Conservation (phyloP, 805 yeast genomes). For the Kluyveromyces nonfermentans region DNA sequence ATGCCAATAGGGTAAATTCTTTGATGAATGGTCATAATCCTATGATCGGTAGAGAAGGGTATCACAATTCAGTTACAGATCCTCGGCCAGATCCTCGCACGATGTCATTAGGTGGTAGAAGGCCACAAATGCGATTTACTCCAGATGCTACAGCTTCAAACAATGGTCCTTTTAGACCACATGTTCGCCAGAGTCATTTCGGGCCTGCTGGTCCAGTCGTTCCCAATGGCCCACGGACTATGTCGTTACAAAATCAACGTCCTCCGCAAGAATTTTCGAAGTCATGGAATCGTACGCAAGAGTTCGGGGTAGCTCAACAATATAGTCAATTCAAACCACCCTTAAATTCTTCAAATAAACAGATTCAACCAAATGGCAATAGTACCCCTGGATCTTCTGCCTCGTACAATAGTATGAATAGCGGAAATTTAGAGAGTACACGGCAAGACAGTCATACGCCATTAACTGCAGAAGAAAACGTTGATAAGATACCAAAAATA, state of each 20-base stretch:
- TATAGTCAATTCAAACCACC: not conserved
- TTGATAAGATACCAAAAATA: not conserved
- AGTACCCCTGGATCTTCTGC: conserved; percentile 7
- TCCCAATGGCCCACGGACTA: conserved; percentile 22
- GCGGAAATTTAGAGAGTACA: not conserved
- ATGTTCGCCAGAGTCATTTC: not conserved
- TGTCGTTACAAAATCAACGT: conserved; percentile 22
- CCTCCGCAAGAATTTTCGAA: conserved; percentile 5
- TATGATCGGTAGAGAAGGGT: not conserved
- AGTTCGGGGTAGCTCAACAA: not conserved
- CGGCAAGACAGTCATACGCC: not conserved
- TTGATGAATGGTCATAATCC: conserved; percentile 8
- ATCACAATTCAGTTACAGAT: not conserved
- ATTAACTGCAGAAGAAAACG: not conserved
- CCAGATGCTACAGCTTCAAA: not conserved
- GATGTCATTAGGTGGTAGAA: conserved; percentile 1
- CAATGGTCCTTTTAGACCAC: not conserved
- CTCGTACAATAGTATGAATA: conserved; percentile 5
- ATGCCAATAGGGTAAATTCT: conserved; percentile 28
- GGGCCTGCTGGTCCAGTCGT: not conserved
- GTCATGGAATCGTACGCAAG: not conserved
- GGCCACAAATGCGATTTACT: not conserved
- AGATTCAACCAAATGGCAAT: not conserved
- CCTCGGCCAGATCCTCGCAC: not conserved
- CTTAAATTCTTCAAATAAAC: conserved; percentile 1